Percentiles rank a stretch among this genome's conserved stretches.
Evolutionary conservation across 2,329 filamentous ascomycete species (phyloP).

Genomic region (Xylaria sp.): DNA sequence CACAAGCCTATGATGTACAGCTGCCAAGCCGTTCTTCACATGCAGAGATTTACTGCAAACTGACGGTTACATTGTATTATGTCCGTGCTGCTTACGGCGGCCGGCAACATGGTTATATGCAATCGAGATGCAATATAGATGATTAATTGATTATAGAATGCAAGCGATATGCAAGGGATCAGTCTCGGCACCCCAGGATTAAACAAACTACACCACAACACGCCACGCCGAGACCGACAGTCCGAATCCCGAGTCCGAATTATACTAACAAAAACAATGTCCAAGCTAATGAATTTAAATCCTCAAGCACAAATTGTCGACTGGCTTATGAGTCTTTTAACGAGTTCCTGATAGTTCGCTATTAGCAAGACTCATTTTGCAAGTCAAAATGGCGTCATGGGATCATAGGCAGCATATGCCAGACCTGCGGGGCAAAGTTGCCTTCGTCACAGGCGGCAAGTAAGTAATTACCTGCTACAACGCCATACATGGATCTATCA

Average conservation of each 20-base stretch:
- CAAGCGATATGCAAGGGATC: too few species aligned
- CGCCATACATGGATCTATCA: neutral
- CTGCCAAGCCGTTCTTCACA: too few species aligned
- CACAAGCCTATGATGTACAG: too few species aligned
- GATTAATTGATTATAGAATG: too few species aligned
- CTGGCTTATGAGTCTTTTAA: neutral
- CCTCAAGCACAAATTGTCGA: neutral
- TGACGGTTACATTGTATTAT: too few species aligned
- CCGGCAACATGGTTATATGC: too few species aligned
- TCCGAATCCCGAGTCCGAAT: slow-evolving; percentile 1
- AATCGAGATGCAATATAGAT: too few species aligned
- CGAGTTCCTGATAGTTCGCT: neutral
- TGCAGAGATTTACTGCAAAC: too few species aligned
- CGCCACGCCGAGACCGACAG: neutral
- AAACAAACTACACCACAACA: too few species aligned
- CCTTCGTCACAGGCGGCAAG: slow-evolving; percentile 23
- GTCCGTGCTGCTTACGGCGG: too few species aligned
- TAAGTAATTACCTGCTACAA: slow-evolving; percentile 4
- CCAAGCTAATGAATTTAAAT: neutral
- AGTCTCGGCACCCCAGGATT: too few species aligned
- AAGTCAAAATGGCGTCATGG: slow-evolving; percentile 19
- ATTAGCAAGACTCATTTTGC: neutral
- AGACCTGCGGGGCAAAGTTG: slow-evolving; percentile 13
- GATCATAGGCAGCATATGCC: slow-evolving; percentile 25
- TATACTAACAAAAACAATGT: neutral